Evolutionary conservation across 2,329 filamentous ascomycete genomes (phyloP), one percentile per base, ranked within the genome.

Genomic region (Colletotrichum sp.): DNA sequence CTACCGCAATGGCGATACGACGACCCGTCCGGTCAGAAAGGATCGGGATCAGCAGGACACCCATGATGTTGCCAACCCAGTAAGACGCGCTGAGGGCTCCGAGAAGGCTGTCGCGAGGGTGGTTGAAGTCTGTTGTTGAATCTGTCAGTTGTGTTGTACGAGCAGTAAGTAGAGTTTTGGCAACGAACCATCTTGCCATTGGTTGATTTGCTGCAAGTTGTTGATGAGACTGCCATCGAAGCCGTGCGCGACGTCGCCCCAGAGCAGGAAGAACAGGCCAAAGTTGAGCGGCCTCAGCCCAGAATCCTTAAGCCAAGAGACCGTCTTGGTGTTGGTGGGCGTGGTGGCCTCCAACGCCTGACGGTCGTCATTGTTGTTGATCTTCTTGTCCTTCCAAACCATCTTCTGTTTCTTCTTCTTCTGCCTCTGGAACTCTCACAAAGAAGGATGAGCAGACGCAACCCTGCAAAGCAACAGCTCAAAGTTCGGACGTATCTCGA

Each of bases 171-270:
- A 10, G 2, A n/a, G 57, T 28, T 36, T 12, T 4, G 43, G 43
- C 2, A 12, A 57, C 73, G 28, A 86, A n/a, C 70, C 73, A 28
- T 83, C 80, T 55, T 87, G 82, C 86, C 86, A 88, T n/a, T 83
- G 80, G 0, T 81, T 78, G 3, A 88, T 80, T 0, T 85, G 82
- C 74, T 90, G 88, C 2, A 90, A 78, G 12, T 85, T 86, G 74
- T 90, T 89, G 83, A 89, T 87, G 82, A 90, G 86, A 16, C 84
- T 86, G 3, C 86, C 87, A 77, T 89, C 87, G 39, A 88, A 89
- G 1, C 87, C 87, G 72, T 86, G 88, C 6, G 89, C 89, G 34
- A 82, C 82, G 34, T 84, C 83, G 8, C 82, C 81, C 28, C 83
- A 83, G 13, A 85, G 81, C 6, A 81, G 78, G 48, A 83, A 77